phyloP scores from a whole-genome alignment of 2,329 filamentous ascomycete species.

The Simplicillium aogashimaense region DNA sequence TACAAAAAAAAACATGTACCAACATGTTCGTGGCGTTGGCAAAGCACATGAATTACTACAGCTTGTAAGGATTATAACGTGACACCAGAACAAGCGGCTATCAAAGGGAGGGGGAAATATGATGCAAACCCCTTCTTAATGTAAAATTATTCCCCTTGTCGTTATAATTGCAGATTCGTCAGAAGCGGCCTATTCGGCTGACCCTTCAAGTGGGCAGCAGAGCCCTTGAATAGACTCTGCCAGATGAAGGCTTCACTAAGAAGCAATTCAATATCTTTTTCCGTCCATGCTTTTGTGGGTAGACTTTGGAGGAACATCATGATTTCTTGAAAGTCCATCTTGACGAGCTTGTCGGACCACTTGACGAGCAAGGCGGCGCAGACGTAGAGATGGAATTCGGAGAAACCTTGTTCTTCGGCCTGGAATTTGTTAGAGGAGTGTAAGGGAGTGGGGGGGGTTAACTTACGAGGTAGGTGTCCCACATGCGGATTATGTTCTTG shows the following conservation, averaged over 20 bases:
- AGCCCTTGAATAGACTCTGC: constrained; percentile 95
- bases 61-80: too few species aligned
- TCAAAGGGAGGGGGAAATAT: too few species aligned
- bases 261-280: constrained; percentile 94
- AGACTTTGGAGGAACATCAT: constrained; percentile 99
- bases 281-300: constrained; percentile 88
- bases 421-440: too few species aligned
- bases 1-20: too few species aligned
- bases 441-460: too few species aligned
- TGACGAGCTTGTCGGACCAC: constrained; percentile 89
- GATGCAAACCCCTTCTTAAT: too few species aligned
- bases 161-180: constrained; percentile 26
- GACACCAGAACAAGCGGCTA: too few species aligned
- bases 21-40: too few species aligned
- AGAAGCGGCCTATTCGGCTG: constrained; percentile 25
- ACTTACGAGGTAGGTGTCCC: constrained; percentile 95
- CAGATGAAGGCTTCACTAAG: constrained; percentile 97
- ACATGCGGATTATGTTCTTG: constrained; percentile 95
- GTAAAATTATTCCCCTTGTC: too few species aligned
- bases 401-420: constrained; percentile 96
- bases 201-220: constrained; percentile 73
- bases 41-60: too few species aligned
- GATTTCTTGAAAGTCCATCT: constrained; percentile 97
- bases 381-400: constrained; percentile 95
- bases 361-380: constrained; percentile 97